Percentiles rank a stretch among this genome's conserved stretches.
Conservation (phyloP, 352 stramenopile species). For the Globisporangium takayamanum region DNA sequence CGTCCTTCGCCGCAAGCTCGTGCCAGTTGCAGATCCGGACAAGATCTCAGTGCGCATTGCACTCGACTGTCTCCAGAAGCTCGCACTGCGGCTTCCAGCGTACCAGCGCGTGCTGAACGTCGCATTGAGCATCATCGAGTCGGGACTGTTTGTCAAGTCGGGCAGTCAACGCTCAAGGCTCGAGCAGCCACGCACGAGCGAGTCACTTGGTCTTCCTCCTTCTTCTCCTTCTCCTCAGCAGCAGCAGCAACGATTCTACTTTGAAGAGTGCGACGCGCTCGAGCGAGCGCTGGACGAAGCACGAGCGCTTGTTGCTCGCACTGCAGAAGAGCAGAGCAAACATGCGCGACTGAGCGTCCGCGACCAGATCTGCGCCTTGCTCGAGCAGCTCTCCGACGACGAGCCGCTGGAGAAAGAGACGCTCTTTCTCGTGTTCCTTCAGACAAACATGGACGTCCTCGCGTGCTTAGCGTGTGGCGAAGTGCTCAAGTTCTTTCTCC, state of each 20-base stretch:
- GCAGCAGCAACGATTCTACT: conserved; percentile 29
- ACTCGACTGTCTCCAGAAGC: conserved; percentile 63
- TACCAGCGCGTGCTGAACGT: conserved; percentile 59
- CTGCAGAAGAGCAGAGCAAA: not conserved
- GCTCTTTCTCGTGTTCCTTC: conserved; percentile 31
- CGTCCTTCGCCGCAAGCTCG: conserved; percentile 46
- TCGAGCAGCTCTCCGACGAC: conserved; percentile 21
- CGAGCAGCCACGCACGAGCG: not conserved
- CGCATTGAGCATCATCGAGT: conserved; percentile 41
- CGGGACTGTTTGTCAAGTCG: conserved; percentile 29
- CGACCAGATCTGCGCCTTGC: conserved; percentile 27
- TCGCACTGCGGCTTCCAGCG: conserved; percentile 42
- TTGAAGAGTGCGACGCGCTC: conserved; percentile 33
- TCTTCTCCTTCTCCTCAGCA: not conserved
- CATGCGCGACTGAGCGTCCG: conserved; percentile 5
- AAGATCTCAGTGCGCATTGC: conserved; percentile 51
- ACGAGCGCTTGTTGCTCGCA: not conserved
- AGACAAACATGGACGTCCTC: conserved; percentile 24
- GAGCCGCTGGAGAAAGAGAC: conserved; percentile 27
- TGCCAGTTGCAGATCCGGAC: conserved; percentile 36
- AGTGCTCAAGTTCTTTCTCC: conserved; percentile 32
- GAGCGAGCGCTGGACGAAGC: conserved; percentile 11
- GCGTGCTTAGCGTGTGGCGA: conserved; percentile 23
- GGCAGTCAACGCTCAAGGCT: not conserved
- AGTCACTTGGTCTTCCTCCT: not conserved